phyloP scores from a whole-genome alignment of 768 basidiomycete species.

The Pisolithus orientalis region DNA sequence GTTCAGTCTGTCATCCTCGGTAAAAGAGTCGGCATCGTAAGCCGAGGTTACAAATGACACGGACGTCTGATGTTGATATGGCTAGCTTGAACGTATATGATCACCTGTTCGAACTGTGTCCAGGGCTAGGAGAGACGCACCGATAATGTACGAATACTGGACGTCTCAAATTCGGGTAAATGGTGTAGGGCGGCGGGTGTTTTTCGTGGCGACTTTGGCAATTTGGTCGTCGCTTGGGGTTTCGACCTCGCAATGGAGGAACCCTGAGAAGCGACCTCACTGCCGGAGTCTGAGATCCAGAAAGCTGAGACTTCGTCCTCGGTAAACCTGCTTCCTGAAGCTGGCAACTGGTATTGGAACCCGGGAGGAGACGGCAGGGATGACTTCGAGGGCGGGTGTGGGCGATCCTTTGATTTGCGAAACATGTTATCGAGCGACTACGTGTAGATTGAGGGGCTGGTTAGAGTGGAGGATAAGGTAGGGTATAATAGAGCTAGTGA shows the following conservation, averaged over 20 bases:
- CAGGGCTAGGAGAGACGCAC: slow-evolving; percentile 8
- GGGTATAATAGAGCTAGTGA: no score
- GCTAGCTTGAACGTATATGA: slow-evolving; percentile 7
- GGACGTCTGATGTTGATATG: background rate
- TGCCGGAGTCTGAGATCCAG: slow-evolving; percentile 22
- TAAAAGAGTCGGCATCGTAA: slow-evolving; percentile 23
- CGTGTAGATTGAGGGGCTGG: background rate
- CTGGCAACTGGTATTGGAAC: slow-evolving; percentile 6
- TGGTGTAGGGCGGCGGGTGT: background rate
- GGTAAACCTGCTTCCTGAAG: slow-evolving; percentile 24
- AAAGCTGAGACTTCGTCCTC: slow-evolving; percentile 20
- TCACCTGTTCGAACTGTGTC: background rate
- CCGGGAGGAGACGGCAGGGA: background rate
- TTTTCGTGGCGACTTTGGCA: slow-evolving; percentile 15
- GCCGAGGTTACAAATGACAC: slow-evolving; percentile 20
- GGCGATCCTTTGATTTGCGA: background rate
- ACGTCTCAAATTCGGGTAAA: background rate
- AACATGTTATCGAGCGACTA: background rate
- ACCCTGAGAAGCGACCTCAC: slow-evolving; percentile 9
- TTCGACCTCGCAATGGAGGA: slow-evolving; percentile 2
- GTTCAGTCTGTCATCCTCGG: slow-evolving; percentile 22
- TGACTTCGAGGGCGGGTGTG: background rate
- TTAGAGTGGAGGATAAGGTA: background rate
- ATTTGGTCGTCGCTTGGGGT: slow-evolving; percentile 7
- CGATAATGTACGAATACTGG: slow-evolving; percentile 6